Base-by-base conservation (phyloP, 2,329 filamentous ascomycete species). In the Talaromyces sp. region DNA sequence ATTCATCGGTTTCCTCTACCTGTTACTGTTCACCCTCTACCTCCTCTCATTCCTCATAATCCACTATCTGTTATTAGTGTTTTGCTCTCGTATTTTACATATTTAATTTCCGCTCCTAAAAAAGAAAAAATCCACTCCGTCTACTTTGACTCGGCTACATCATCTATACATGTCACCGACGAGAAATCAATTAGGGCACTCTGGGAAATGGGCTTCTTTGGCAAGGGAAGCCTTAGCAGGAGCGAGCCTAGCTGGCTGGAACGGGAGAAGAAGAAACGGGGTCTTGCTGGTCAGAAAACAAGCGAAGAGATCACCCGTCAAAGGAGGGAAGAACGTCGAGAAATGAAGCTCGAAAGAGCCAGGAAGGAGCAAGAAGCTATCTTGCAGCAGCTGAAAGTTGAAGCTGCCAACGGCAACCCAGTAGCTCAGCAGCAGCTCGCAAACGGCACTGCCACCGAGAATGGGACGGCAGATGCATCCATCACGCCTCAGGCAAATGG, bases 141-240 rank as follows among this genome's bases (percentile, higher is more conserved):
- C 56, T 84, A 88, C 65, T 97, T 93, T 81, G 93, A 91, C n/a
- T 76, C 84, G 1, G 85, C 88, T 60, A 95, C 91, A 3, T 85
- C 88, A 31, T 94, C 92, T 0, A 84, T 99, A 17, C 91, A 96
- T 71, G 82, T 99, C 60, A 91, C 86, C 19, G 88, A 97, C 72
- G 80, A 86, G 27, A 81, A 82, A 59, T 88, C 91, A 3, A 88
- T 95, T 63, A 83, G 89, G 58, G 91, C 88, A 1, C 76, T 99
- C 26, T 99, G 95, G 94, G 90, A 96, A 75, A 91, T 95, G 78
- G 94, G 94, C 5, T 99, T 99, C 76, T 99, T 93, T 75, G 95
- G 95, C 54, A 97, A 97, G 75, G 94, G 94, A 51, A 93, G 81
- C 67, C 79, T 97, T 61, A 97, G 92, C 78, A 86, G 95, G 68